Evolutionary conservation across 208 protist species (phyloP).

Genomic region (Phytomonas sp.): DNA sequence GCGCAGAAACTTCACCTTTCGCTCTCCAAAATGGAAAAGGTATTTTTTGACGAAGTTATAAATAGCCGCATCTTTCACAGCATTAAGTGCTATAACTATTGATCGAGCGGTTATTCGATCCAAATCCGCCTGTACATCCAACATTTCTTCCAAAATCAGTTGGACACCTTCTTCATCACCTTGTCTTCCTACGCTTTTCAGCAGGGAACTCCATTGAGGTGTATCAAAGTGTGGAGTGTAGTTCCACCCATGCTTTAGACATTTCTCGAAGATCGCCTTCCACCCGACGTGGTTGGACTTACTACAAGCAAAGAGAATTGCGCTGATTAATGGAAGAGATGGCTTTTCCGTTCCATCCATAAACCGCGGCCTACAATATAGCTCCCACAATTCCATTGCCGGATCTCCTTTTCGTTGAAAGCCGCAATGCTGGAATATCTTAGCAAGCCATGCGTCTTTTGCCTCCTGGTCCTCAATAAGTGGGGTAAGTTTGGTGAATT

Average conservation of each 20-base stretch:
- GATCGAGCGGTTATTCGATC: conserved; percentile 75
- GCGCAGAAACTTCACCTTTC: conserved; percentile 81
- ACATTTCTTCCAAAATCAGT: conserved; percentile 77
- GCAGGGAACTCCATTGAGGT: conserved; percentile 75
- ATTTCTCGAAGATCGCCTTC: conserved; percentile 66
- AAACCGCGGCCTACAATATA: conserved; percentile 55
- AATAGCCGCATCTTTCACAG: conserved; percentile 49
- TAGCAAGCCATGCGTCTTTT: conserved; percentile 74
- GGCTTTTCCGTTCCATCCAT: conserved; percentile 27
- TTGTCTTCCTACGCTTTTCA: conserved; percentile 72
- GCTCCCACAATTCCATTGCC: conserved; percentile 69
- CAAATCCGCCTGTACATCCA: conserved; percentile 78
- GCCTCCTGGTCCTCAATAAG: conserved; percentile 61
- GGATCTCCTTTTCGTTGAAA: conserved; percentile 56
- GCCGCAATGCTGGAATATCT: conserved; percentile 81
- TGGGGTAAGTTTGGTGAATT: conserved; percentile 55
- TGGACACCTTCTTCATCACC: conserved; percentile 68
- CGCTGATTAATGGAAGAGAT: conserved; percentile 63
- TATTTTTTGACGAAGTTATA: conserved; percentile 86
- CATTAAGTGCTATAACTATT: conserved; percentile 74
- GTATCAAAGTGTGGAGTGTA: conserved; percentile 74
- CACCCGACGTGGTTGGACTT: conserved; percentile 58
- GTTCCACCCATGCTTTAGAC: conserved; percentile 79
- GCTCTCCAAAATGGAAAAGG: conserved; percentile 81
- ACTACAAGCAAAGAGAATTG: conserved; percentile 73